Evolutionary conservation across 345 rosid genomes (phyloP).

Genomic region (Sisymbrium irio): DNA sequence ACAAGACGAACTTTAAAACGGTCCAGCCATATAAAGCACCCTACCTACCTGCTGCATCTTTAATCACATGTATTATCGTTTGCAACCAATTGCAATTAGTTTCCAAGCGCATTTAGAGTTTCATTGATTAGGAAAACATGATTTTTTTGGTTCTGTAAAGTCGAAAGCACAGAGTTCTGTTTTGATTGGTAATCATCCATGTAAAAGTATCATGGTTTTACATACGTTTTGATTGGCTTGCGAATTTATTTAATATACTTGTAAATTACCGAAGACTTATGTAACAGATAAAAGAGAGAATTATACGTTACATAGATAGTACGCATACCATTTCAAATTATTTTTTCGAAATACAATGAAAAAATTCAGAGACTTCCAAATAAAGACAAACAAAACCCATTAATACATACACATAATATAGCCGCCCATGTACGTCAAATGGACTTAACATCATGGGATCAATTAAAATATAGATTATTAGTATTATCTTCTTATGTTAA

Average conservation of each 20-base stretch:
- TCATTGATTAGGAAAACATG: not conserved
- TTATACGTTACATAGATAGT: not conserved
- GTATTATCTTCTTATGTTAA: not conserved
- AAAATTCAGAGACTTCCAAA: not conserved
- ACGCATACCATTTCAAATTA: not conserved
- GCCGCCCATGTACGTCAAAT: constrained; percentile 31
- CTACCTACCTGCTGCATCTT: constrained; percentile 29
- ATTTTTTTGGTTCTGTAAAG: no score
- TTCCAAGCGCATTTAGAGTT: not conserved
- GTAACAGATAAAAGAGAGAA: not conserved
- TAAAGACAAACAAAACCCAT: constrained; percentile 6
- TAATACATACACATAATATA: not conserved
- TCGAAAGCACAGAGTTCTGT: not conserved
- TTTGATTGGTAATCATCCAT: no score
- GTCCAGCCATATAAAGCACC: constrained; percentile 35
- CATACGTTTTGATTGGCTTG: no score
- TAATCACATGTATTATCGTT: constrained; percentile 33
- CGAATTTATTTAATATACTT: no score
- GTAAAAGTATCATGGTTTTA: no score
- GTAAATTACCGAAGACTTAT: not conserved
- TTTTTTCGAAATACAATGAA: not conserved
- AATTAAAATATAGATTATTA: not conserved
- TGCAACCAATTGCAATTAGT: constrained; percentile 14
- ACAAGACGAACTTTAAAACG: constrained; percentile 24
- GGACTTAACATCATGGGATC: not conserved